These are phyloP conservation scores for Zoysia matrella DNA, from an alignment of 202 grass and related monocot genomes.

Conservation along the genomic window DNA sequence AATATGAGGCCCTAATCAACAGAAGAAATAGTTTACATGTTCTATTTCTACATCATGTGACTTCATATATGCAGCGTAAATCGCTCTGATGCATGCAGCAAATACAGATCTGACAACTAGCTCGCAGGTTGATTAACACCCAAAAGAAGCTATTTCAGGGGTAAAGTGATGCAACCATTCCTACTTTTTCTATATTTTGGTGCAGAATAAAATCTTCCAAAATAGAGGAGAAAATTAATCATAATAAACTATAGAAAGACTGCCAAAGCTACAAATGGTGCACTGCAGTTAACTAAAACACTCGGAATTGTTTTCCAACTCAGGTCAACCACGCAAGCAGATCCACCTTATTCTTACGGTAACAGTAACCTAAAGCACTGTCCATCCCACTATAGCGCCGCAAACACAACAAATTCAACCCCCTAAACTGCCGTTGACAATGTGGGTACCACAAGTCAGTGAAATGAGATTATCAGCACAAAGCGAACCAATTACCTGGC, in stretches of 20 bases:
- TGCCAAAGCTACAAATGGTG: not conserved
- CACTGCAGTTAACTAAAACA: slow-evolving; percentile 6
- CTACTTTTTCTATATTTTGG: not conserved
- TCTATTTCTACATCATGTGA: slow-evolving; percentile 1
- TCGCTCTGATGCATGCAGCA: not conserved
- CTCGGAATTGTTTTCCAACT: slow-evolving; percentile 23
- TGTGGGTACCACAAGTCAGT: not conserved
- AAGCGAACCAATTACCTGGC: slow-evolving; percentile 43
- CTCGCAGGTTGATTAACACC: not conserved
- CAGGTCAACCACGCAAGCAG: slow-evolving; percentile 10
- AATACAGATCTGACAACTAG: not conserved
- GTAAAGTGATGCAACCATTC: not conserved
- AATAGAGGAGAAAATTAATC: not conserved
- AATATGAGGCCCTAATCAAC: slow-evolving; percentile 5
- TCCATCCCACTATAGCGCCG: not conserved
- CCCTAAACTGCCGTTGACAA: not conserved
- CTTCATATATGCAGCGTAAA: not conserved
- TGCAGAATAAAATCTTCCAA: not conserved
- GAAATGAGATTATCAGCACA: not conserved
- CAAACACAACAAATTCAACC: slow-evolving; percentile 17
- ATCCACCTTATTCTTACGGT: slow-evolving; percentile 1
- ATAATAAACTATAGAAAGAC: not conserved
- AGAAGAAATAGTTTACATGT: not conserved
- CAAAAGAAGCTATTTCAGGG: not conserved
- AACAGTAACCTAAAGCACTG: not conserved